Evolutionary conservation across 1,284 basidiomycete species (phyloP).

Genomic region (Retiboletus flavoniger): DNA sequence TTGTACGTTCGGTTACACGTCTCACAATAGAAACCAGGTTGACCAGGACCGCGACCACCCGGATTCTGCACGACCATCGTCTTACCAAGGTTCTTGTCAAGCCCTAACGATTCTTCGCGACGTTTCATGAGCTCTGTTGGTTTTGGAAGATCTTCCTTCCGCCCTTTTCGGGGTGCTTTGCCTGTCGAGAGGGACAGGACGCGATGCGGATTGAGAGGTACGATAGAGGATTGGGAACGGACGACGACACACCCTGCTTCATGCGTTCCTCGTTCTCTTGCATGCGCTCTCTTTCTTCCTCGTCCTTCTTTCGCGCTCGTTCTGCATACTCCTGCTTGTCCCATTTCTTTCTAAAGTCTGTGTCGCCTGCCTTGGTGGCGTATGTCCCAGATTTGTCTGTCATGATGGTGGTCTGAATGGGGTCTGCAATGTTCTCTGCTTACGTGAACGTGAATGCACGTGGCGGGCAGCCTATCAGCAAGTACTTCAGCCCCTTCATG

Average conservation of each 20-base stretch:
- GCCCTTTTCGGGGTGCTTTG: slow-evolving; percentile 71
- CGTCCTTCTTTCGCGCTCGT: slow-evolving; percentile 70
- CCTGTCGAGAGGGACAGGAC: slow-evolving; percentile 45
- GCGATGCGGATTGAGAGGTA: not conserved
- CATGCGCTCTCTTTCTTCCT: slow-evolving; percentile 78
- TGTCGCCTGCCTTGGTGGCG: slow-evolving; percentile 61
- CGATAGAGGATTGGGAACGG: not conserved
- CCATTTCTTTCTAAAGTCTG: slow-evolving; percentile 82
- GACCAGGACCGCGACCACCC: slow-evolving; percentile 76
- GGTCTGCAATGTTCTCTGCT: not conserved
- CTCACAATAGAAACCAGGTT: slow-evolving; percentile 92
- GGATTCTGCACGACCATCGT: slow-evolving; percentile 88
- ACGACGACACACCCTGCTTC: slow-evolving; percentile 64
- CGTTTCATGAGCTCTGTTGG: slow-evolving; percentile 88
- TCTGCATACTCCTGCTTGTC: slow-evolving; percentile 83
- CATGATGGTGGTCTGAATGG: slow-evolving; percentile 39
- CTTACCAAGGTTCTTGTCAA: slow-evolving; percentile 90
- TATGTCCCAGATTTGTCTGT: slow-evolving; percentile 62
- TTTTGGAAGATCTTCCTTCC: slow-evolving; percentile 74
- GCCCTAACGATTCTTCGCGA: slow-evolving; percentile 76
- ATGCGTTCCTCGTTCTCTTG: slow-evolving; percentile 80
- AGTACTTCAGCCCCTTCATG: too few relatives aligned
- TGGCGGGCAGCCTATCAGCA: too few relatives aligned
- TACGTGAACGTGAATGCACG: slow-evolving; percentile 7
- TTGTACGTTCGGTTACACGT: slow-evolving; percentile 89